A percentile compares a stretch with the other conserved stretches of the same genome.
These are phyloP conservation scores for Staphylotrichum longicolle DNA, from an alignment of 495 filamentous ascomycete genomes.

Conservation along the genomic window DNA sequence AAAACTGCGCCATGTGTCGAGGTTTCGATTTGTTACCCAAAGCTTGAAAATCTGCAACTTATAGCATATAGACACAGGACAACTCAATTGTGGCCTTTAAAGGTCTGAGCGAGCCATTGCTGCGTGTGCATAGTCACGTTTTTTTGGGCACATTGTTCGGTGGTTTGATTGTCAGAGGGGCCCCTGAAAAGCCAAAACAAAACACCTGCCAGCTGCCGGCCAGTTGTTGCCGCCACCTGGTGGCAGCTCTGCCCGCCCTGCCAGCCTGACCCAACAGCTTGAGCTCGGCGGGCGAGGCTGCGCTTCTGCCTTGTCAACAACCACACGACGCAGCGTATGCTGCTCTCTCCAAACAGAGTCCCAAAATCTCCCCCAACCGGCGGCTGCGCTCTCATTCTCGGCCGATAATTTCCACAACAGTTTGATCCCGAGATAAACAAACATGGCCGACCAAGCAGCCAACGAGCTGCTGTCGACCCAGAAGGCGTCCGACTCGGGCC, in stretches of 20 bases:
- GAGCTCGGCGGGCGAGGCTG: constrained; percentile 32
- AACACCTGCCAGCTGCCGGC: neutral
- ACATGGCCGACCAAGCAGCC: constrained; percentile 24
- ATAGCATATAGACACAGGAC: too few relatives aligned
- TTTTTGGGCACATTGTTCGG: too few relatives aligned
- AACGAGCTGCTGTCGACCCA: constrained; percentile 46
- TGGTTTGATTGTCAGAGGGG: neutral
- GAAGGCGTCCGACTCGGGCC: constrained; percentile 67
- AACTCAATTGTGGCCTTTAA: too few relatives aligned
- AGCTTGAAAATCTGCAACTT: too few relatives aligned
- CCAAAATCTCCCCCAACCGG: too few relatives aligned
- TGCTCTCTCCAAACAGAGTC: neutral
- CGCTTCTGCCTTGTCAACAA: constrained; percentile 26
- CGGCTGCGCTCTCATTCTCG: too few relatives aligned
- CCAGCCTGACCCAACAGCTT: neutral
- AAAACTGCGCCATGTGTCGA: too few relatives aligned
- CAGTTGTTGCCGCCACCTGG: neutral
- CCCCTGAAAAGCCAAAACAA: neutral
- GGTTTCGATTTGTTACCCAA: too few relatives aligned
- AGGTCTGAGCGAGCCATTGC: too few relatives aligned
- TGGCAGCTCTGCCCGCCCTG: neutral
- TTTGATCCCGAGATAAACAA: neutral
- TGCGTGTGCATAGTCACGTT: too few relatives aligned
- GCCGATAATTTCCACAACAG: too few relatives aligned
- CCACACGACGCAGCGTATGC: constrained; percentile 15